These are phyloP conservation scores for Musa schizocarpa DNA, from an alignment of 176 grass and related monocot genomes.

Conservation along the genomic window DNA sequence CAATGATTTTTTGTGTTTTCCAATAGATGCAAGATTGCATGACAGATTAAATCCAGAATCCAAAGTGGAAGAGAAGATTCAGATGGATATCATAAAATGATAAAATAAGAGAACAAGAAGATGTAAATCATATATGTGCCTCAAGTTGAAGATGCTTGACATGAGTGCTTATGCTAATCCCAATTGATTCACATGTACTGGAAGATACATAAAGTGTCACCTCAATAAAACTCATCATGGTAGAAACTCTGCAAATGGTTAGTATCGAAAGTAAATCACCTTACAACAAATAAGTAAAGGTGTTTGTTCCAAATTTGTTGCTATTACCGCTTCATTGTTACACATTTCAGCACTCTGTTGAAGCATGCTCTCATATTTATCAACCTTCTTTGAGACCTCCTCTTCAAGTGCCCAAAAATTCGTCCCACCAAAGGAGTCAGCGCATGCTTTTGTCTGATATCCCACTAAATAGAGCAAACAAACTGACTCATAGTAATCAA, in stretches of 20 bases:
- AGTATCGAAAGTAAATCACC: background rate
- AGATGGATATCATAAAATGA: too few species aligned
- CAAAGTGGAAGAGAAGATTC: too few species aligned
- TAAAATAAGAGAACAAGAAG: too few species aligned
- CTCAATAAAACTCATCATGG: background rate
- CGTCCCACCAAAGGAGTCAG: conserved; percentile 31
- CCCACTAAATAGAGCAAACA: conserved; percentile 37
- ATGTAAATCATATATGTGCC: background rate
- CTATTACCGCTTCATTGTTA: conserved; percentile 31
- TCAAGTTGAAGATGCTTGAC: background rate
- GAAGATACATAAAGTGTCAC: background rate
- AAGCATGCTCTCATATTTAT: conserved; percentile 41
- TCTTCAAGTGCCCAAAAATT: conserved; percentile 28
- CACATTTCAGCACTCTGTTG: conserved; percentile 30
- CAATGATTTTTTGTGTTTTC: too few species aligned
- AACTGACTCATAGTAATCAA: background rate
- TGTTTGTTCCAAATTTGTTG: background rate
- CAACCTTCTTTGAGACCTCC: conserved; percentile 27
- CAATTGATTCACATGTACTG: background rate
- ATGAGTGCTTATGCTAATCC: background rate
- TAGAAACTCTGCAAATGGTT: background rate
- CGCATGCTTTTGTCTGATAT: conserved; percentile 54
- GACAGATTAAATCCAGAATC: too few species aligned
- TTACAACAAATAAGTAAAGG: conserved; percentile 9
- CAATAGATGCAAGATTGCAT: too few species aligned